These are phyloP conservation scores for Collybiopsis luxurians DNA, from an alignment of 768 basidiomycete genomes.

Conservation along the genomic window DNA sequence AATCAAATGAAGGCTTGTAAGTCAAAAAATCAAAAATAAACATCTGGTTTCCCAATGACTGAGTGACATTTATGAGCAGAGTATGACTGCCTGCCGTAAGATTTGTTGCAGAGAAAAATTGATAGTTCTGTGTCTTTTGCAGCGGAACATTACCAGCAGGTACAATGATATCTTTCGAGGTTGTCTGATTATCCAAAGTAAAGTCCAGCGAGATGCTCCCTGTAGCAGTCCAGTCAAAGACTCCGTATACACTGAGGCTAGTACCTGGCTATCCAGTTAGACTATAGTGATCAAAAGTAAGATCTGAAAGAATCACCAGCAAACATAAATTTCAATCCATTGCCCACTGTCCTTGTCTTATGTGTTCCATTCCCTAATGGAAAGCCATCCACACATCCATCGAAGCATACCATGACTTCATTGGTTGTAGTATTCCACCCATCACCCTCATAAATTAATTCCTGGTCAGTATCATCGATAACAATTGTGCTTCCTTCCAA, in stretches of 20 bases:
- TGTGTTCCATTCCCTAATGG: conserved; percentile 7
- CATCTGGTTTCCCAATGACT: neutral
- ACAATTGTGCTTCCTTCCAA: neutral
- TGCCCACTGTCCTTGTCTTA: neutral
- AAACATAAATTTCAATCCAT: neutral
- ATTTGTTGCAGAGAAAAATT: neutral
- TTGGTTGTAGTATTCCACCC: neutral
- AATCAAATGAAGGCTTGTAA: neutral
- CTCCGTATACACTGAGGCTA: neutral
- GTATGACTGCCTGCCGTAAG: no score
- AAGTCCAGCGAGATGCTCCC: neutral
- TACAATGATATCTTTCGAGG: neutral
- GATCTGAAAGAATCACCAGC: neutral
- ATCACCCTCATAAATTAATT: neutral
- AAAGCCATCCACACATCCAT: neutral
- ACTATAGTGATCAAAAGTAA: no score
- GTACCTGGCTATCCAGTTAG: neutral
- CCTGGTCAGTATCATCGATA: conserved; percentile 1
- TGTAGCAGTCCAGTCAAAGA: no score
- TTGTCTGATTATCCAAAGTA: neutral
- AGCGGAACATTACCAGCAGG: no score
- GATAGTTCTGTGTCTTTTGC: neutral
- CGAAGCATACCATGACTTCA: neutral
- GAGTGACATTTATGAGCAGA: conserved; percentile 1
- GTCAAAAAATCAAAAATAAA: conserved; percentile 6